Base-by-base conservation (phyloP, 345 rosid species). In the Ceriops zippeliana region DNA sequence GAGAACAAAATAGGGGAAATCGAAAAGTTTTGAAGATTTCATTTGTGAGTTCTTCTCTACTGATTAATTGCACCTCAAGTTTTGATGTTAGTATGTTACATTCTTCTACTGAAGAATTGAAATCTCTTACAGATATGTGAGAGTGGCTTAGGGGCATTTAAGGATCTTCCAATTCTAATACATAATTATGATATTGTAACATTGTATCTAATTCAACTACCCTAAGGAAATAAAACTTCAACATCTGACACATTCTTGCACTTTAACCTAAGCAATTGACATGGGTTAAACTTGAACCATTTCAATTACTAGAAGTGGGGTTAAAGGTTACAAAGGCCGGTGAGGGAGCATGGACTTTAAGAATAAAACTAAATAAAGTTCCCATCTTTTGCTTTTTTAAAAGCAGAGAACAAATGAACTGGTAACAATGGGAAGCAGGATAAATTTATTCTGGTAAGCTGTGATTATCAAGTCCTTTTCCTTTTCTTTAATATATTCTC, bases 371-470 rank as follows among this genome's bases (percentile, higher is more conserved):
- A 35, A 10, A 62, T 7, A 42, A 62, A 22, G 53, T 11, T 17
- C 30, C 38, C 6, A 57, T 62, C 75, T 58, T 59, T 64, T 68
- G 47, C 13, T 57, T 9, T 52, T 22, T 52, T 22, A 26, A 22
- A 58, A 67, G 56, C 4, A 52, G 59, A 68, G 42, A 35, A 13
- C 15, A 42, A 11, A 11, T 13, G 49, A 11, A 42, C 17, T 42
- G 19, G 46, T n/a, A 22, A 54, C 58, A 21, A 54, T n/a, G 58
- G 58, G 28, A 13, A 68, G 19, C 58, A 58, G 42, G 51, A 51
- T 9, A 76, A 74, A 61, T 73, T 75, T 68, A 69, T 70, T 84
- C 78, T 66, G 89, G 89, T 77, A 65, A 73, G 76, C 52, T 72
- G 82, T 85, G 69, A 65, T 62, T 66, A 72, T 81, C 86, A 62